A percentile compares a stretch with the other conserved stretches of the same genome.
Conservation (phyloP, 768 basidiomycete genomes). For the Russula sp. region DNA sequence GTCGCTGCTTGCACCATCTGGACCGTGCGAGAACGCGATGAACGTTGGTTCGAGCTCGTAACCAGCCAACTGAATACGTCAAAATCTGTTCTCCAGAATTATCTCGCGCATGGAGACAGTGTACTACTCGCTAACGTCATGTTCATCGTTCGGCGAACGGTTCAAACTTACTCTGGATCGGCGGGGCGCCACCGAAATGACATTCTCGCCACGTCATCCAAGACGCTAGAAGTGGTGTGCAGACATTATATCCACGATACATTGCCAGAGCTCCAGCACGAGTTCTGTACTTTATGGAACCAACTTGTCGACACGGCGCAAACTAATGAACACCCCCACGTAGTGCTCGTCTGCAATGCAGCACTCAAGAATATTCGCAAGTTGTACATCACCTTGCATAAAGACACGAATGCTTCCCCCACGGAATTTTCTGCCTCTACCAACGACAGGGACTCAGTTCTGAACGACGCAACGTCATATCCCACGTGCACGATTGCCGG, state of each 20-base stretch:
- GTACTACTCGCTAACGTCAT: background rate
- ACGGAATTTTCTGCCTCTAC: background rate
- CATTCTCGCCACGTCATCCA: background rate
- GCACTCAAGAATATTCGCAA: slow-evolving; percentile 6
- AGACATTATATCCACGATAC: background rate
- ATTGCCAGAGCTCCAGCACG: background rate
- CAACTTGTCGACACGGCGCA: background rate
- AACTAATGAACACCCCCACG: background rate
- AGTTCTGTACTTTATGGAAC: slow-evolving; percentile 4
- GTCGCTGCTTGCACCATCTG: background rate
- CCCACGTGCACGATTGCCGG: background rate
- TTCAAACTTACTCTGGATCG: background rate
- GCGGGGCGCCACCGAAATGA: background rate
- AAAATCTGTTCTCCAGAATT: background rate
- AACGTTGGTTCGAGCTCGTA: slow-evolving; percentile 1
- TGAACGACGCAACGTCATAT: background rate
- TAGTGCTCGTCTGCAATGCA: background rate
- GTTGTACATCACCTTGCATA: slow-evolving; percentile 1
- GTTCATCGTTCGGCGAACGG: background rate
- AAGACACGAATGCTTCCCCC: no score
- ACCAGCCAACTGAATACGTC: background rate
- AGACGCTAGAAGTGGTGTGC: background rate
- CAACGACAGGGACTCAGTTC: background rate
- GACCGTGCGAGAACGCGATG: background rate
- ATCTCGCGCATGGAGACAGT: background rate